Evolutionary conservation across 2,329 filamentous ascomycete species (phyloP), one percentile per base, ranked within the genome.

Genomic region (Mycogone perniciosa): DNA sequence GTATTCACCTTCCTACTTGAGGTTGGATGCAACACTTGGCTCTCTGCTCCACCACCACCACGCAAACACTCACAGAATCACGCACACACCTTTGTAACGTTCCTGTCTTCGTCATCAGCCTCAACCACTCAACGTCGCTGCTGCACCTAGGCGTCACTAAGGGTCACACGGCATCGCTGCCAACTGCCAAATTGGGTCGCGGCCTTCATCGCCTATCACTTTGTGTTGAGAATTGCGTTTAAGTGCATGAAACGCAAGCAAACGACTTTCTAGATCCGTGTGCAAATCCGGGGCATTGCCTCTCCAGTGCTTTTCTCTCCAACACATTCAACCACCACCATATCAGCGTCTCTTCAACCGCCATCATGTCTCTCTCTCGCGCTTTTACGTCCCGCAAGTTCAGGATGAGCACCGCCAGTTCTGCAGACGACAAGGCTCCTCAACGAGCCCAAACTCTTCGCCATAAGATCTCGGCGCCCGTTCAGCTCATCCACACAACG

Each of bases 401-500:
- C 59, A 86, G 82, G 73, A 54, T 64, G 51, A 70, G 71, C 54
- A 64, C 74, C 54, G 70, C 76, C 54, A 69, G 76, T 54, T 61
- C 74, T 40, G 73, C 75, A 29, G 72, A 74, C 29, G 59, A 60
- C 44, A 66, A 66, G 52, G 56, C 67, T 37, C 72, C 74, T 20
- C 71, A 74, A 44, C 74, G 77, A 6, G 41, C 48, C 13, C 43
- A 48, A 30, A 51, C 51, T 30, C 56, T 83, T 58, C 80, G 85
- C 53, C 68, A 77, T 65, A 85, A 90, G 73, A 99, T 99, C 65
- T 99, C 93, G 1, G 82, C 79, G 3, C 93, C 93, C 0, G 79
- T 96, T 48, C 85, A 90, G 68, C 79, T 99, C 56, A 76, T 96
- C 44, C 95, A 93, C 53, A 96, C 92, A 5, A 97, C 93, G 59